Evolutionary conservation across 176 grass and related monocot species (phyloP).

Genomic region (Carex kokanica): DNA sequence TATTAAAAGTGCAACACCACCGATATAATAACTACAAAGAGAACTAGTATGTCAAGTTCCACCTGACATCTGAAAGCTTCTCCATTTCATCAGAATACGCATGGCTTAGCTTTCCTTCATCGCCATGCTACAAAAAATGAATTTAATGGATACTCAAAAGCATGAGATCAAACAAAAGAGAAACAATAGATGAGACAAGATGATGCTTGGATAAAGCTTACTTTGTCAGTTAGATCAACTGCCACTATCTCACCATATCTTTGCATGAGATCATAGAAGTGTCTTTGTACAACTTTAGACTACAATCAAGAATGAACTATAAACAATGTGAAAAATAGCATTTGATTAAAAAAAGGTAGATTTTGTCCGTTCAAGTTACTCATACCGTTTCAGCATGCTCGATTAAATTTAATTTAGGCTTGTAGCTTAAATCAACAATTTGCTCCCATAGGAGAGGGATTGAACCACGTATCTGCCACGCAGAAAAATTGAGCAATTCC

Average conservation of each 20-base stretch:
- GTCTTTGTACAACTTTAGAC: constrained; percentile 71
- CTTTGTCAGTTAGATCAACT: constrained; percentile 89
- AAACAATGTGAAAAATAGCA: constrained; percentile 30
- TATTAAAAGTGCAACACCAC: constrained; percentile 19
- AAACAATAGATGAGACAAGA: background rate
- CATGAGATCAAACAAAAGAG: background rate
- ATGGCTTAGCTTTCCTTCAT: constrained; percentile 80
- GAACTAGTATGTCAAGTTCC: constrained; percentile 28
- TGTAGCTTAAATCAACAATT: constrained; percentile 99
- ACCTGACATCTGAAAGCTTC: constrained; percentile 69
- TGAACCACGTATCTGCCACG: constrained; percentile 74
- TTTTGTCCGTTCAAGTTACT: background rate
- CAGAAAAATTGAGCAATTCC: constrained; percentile 23
- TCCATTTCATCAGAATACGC: constrained; percentile 79
- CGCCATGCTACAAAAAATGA: constrained; percentile 65
- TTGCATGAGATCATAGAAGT: constrained; percentile 84
- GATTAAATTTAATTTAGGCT: constrained; percentile 72
- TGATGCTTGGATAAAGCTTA: constrained; percentile 41
- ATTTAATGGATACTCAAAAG: constrained; percentile 11
- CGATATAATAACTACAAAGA: constrained; percentile 19
- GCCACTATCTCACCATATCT: constrained; percentile 75
- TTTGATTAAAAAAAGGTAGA: constrained; percentile 10
- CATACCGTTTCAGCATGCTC: constrained; percentile 77
- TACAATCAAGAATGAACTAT: constrained; percentile 37
- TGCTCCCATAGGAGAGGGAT: constrained; percentile 99